A percentile compares a stretch with the other conserved stretches of the same genome.
These are phyloP conservation scores for Cyclostephanos invisitatus DNA, from an alignment of 108 stramenopile species.

Conservation along the genomic window DNA sequence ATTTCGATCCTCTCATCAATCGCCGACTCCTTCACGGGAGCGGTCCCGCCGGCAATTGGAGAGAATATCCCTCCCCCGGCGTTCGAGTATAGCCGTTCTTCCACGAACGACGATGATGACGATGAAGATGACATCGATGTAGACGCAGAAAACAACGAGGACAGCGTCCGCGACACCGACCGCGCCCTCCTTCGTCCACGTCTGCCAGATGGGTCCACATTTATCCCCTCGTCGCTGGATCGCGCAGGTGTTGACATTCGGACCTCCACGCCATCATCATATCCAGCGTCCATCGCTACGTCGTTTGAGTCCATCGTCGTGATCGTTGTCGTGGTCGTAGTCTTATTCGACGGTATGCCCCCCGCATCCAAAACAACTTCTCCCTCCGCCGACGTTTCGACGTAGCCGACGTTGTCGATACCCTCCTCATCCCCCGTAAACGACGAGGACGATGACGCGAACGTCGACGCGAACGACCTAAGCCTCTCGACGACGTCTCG, in stretches of 20 bases:
- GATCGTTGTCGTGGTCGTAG: background rate
- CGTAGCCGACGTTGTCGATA: background rate
- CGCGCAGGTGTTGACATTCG: background rate
- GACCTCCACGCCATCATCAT: background rate
- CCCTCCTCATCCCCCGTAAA: background rate
- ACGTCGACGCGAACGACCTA: conserved; percentile 25
- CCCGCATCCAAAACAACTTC: too few relatives aligned
- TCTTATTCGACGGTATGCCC: background rate
- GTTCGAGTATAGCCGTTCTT: background rate
- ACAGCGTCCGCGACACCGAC: background rate
- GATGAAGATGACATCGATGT: background rate
- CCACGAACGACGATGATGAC: background rate
- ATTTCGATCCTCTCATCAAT: conserved; percentile 32
- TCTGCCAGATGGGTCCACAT: background rate
- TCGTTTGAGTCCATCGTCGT: background rate
- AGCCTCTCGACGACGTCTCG: conserved; percentile 22
- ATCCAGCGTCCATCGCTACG: background rate
- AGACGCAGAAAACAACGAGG: background rate
- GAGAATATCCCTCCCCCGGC: conserved; percentile 6
- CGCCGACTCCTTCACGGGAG: conserved; percentile 3
- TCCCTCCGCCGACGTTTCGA: background rate
- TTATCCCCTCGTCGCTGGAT: background rate
- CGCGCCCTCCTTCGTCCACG: background rate
- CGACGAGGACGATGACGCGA: conserved; percentile 12
- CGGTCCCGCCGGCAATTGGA: conserved; percentile 2